phyloP scores from a whole-genome alignment of 208 protist genomes.

The Acanthamoeba rhysodes region DNA sequence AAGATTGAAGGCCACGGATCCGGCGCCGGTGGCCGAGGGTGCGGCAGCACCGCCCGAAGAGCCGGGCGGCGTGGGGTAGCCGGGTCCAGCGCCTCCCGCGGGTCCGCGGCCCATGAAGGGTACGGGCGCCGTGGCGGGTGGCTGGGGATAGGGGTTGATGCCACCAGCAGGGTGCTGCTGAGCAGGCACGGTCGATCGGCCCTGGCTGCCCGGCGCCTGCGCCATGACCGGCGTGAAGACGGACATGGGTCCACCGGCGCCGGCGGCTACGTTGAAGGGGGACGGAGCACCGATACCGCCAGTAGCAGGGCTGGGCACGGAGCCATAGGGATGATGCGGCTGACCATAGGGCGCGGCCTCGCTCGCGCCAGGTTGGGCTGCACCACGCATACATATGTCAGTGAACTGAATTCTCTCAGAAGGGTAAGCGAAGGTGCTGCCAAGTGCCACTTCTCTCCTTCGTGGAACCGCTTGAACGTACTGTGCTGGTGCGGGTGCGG shows the following conservation, averaged over 20 bases:
- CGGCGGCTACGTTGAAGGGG: background rate
- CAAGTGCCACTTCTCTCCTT: too few relatives aligned
- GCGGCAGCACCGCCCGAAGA: background rate
- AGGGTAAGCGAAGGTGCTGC: too few relatives aligned
- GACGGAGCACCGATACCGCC: too few relatives aligned
- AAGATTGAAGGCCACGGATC: too few relatives aligned
- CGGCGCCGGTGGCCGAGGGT: too few relatives aligned
- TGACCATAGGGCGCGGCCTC: too few relatives aligned
- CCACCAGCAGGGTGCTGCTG: background rate
- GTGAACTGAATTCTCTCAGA: too few relatives aligned
- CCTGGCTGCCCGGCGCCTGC: background rate
- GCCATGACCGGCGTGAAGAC: background rate
- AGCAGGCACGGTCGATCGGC: background rate
- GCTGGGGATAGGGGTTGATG: background rate
- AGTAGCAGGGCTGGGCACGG: too few relatives aligned
- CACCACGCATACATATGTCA: too few relatives aligned
- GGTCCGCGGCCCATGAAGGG: constrained; percentile 8
- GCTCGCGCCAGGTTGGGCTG: background rate
- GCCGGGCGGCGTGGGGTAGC: background rate
- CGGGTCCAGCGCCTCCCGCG: background rate
- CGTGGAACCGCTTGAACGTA: too few relatives aligned
- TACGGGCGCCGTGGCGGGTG: background rate
- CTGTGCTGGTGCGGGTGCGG: too few relatives aligned
- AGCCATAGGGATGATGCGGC: background rate
- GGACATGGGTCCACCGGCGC: background rate